A percentile compares a stretch with the other conserved stretches of the same genome.
phyloP scores from a whole-genome alignment of 371 early-diverging fungal species.

The Thermomucor indicae-seudaticae region DNA sequence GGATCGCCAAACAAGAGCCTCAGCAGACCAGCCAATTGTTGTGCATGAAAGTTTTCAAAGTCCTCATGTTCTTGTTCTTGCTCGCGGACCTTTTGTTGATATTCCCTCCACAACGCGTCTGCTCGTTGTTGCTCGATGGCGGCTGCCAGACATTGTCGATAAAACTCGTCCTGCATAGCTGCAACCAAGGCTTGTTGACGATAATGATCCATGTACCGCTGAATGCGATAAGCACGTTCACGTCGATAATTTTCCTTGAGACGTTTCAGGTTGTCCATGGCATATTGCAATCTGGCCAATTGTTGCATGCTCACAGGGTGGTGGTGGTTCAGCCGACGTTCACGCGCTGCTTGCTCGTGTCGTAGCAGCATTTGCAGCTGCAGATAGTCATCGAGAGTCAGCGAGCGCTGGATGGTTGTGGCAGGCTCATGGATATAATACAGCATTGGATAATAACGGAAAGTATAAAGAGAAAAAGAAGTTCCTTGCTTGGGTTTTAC shows the following conservation, averaged over 20 bases:
- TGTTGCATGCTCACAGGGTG: not conserved
- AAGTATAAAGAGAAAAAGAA: not conserved
- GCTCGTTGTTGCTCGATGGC: slow-evolving; percentile 18
- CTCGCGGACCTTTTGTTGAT: not conserved
- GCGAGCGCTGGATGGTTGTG: not conserved
- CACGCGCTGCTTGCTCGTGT: slow-evolving; percentile 11
- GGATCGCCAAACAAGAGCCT: not conserved
- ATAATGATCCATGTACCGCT: slow-evolving; percentile 8
- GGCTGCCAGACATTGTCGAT: slow-evolving; percentile 13
- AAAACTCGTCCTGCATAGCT: slow-evolving; percentile 4
- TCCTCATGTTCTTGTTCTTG: slow-evolving; percentile 1
- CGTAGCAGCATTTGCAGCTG: slow-evolving; percentile 21
- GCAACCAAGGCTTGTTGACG: slow-evolving; percentile 6
- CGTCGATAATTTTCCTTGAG: slow-evolving; percentile 19
- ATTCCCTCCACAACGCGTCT: slow-evolving; percentile 1
- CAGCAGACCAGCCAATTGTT: slow-evolving; percentile 2
- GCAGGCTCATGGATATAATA: not conserved
- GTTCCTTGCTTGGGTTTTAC: no score
- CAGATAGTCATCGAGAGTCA: slow-evolving; percentile 28
- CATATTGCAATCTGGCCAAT: slow-evolving; percentile 6
- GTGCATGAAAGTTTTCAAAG: slow-evolving; percentile 5
- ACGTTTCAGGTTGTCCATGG: slow-evolving; percentile 11
- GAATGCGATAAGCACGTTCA: slow-evolving; percentile 12
- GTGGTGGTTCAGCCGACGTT: slow-evolving; percentile 1
- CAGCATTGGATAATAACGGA: not conserved